These are phyloP conservation scores for Candida sanyaensis DNA, from an alignment of 1,139 yeast species.

Conservation along the genomic window DNA sequence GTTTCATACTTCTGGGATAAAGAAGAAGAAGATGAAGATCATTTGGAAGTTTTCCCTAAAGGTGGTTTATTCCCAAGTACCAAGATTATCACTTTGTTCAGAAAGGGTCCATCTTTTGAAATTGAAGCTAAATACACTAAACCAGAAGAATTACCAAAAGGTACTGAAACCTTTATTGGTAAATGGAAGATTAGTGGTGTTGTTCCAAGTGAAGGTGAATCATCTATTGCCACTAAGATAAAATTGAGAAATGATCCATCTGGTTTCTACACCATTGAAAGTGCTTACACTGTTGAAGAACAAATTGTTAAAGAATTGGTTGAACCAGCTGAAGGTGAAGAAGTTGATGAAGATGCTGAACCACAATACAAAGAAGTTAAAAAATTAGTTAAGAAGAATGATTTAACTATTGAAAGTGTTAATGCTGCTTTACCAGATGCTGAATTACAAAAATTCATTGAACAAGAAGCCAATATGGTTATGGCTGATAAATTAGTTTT, in stretches of 20 bases:
- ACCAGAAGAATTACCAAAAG: constrained; percentile 70
- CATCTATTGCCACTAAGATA: constrained; percentile 83
- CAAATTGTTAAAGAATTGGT: constrained; percentile 79
- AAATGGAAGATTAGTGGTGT: constrained; percentile 89
- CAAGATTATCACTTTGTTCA: constrained; percentile 90
- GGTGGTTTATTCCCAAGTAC: constrained; percentile 94
- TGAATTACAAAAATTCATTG: constrained; percentile 62
- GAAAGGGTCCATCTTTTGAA: constrained; percentile 79
- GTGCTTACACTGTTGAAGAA: constrained; percentile 95
- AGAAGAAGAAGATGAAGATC: constrained; percentile 88
- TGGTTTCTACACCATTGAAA: constrained; percentile 91
- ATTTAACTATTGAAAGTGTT: constrained; percentile 55
- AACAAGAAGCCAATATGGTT: constrained; percentile 80
- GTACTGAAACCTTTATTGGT: constrained; percentile 69
- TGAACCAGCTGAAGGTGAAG: constrained; percentile 60
- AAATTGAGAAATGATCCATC: constrained; percentile 97
- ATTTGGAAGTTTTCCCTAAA: constrained; percentile 94
- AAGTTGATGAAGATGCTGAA: constrained; percentile 52
- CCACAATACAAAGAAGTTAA: constrained; percentile 90
- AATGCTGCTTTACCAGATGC: constrained; percentile 68
- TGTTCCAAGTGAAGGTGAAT: constrained; percentile 71
- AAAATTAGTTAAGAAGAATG: constrained; percentile 91
- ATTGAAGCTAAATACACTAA: constrained; percentile 86
- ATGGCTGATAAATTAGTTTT: constrained; percentile 95
- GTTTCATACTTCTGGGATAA: constrained; percentile 96